These are phyloP conservation scores for Phalaenopsis aphrodite DNA, from an alignment of 106 monocot genomes.

Conservation along the genomic window DNA sequence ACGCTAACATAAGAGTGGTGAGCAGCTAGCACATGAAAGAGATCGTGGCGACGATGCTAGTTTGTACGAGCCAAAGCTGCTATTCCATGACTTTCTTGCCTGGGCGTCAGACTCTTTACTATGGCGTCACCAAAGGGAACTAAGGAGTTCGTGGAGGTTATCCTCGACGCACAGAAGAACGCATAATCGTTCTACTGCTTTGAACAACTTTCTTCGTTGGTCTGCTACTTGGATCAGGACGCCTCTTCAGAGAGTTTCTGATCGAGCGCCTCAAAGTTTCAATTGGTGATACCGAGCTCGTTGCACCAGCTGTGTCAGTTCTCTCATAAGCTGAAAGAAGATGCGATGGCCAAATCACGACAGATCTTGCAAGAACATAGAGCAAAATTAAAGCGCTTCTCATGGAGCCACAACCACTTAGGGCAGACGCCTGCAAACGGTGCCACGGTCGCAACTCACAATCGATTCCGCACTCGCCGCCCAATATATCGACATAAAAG, in stretches of 20 bases:
- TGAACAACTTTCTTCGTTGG: slow-evolving; percentile 22
- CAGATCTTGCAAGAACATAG: slow-evolving; percentile 43
- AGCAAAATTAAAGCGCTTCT: slow-evolving; percentile 43
- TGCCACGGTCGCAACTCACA: background rate
- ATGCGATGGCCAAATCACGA: slow-evolving; percentile 44
- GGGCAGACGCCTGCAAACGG: background rate
- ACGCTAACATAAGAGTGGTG: slow-evolving; percentile 22
- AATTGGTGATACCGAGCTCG: slow-evolving; percentile 44
- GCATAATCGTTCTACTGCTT: slow-evolving; percentile 71
- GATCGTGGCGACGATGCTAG: slow-evolving; percentile 19
- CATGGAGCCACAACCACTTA: slow-evolving; percentile 30
- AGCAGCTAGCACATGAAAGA: background rate
- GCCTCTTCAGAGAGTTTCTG: slow-evolving; percentile 4
- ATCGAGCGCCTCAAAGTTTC: slow-evolving; percentile 26
- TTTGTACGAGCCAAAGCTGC: slow-evolving; percentile 69
- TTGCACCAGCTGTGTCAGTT: slow-evolving; percentile 57
- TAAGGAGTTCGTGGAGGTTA: slow-evolving; percentile 76
- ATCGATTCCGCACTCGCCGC: slow-evolving; percentile 66
- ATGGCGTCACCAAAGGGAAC: background rate
- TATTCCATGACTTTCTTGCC: slow-evolving; percentile 45
- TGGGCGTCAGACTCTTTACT: slow-evolving; percentile 23
- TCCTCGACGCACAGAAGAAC: slow-evolving; percentile 71
- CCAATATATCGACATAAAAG: background rate
- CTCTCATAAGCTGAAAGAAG: slow-evolving; percentile 69
- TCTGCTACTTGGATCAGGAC: background rate